phyloP scores from a whole-genome alignment of 2,329 filamentous ascomycete genomes.

The Blastomyces parvus region DNA sequence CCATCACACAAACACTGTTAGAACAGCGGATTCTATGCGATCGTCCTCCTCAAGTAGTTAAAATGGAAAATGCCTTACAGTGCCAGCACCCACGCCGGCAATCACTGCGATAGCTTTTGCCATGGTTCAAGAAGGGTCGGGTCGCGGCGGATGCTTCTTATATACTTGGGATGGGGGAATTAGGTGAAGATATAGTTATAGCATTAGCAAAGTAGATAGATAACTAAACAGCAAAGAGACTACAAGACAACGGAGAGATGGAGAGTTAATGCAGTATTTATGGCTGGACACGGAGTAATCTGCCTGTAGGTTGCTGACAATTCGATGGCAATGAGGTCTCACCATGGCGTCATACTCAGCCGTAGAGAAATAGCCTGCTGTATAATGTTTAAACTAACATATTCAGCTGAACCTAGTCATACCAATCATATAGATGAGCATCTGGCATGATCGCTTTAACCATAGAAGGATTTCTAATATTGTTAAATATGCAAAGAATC shows the following conservation, averaged over 20 bases:
- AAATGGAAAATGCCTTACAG: conserved; percentile 22
- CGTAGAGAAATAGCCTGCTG: too few relatives aligned
- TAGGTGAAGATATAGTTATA: neutral
- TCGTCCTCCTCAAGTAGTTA: neutral
- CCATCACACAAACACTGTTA: conserved; percentile 27
- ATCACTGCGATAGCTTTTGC: conserved; percentile 38
- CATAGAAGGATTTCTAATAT: neutral
- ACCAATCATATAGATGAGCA: too few relatives aligned
- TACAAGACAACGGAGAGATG: too few relatives aligned
- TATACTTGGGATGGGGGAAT: neutral
- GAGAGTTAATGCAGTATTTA: too few relatives aligned
- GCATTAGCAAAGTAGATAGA: neutral
- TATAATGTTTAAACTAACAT: too few relatives aligned
- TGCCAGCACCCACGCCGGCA: conserved; percentile 40
- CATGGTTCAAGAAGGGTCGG: conserved; percentile 18
- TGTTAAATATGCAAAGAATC: neutral
- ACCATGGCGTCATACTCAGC: too few relatives aligned
- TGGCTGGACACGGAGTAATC: too few relatives aligned
- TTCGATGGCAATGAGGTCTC: too few relatives aligned
- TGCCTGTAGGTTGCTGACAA: too few relatives aligned
- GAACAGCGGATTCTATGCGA: conserved; percentile 6
- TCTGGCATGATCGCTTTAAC: neutral
- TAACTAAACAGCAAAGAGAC: neutral
- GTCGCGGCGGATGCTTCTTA: neutral
- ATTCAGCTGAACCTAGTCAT: too few relatives aligned